Base-by-base conservation (phyloP, 805 yeast species). In the Candida peoriensis region DNA sequence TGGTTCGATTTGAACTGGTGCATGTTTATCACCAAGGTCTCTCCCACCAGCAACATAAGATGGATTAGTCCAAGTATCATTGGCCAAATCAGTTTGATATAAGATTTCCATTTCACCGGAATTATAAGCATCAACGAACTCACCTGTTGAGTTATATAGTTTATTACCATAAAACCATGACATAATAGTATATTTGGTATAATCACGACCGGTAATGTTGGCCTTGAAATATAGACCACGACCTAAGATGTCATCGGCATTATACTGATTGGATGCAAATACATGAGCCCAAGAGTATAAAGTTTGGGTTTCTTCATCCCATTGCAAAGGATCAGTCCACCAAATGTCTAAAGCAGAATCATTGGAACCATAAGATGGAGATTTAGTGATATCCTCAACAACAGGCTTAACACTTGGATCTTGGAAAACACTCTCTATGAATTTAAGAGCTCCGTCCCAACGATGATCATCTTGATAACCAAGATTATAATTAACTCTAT, bases 1-100 rank as follows among this genome's bases (percentile, higher is more conserved):
- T 20, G 57, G 55, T 30, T 53, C 57, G 26, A 53, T 25, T 1
- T 33, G 8, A 15, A 46, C 33, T 31, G 58, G 58, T 3, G 55
- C 42, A 9, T 40, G 28, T 26, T 46, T 50, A 3, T 52, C 48
- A 34, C 52, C 58, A 10, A 44, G 30, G 6, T 46, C 52, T 34
- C 47, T 44, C 4, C 40, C 38, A 17, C 46, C 52, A 24, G 47
- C 36, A 24, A 37, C 39, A 8, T 46, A 36, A 17, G 41, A 46
- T 15, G 40, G 31, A 28, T 41, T 36, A 9, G 39, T 34, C 34
- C 35, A 29, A 9, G 32, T 15, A 10, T 40, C 15, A 20, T 38
- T 34, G 11, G 20, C 25, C 3, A 24, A 13, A 14, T 46, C 34
- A 8, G 44, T 35, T 32, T 33, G 38, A 24, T 47, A 46, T 20